phyloP scores from a whole-genome alignment of 306 rosid genomes.

The Spatholobus suberectus region DNA sequence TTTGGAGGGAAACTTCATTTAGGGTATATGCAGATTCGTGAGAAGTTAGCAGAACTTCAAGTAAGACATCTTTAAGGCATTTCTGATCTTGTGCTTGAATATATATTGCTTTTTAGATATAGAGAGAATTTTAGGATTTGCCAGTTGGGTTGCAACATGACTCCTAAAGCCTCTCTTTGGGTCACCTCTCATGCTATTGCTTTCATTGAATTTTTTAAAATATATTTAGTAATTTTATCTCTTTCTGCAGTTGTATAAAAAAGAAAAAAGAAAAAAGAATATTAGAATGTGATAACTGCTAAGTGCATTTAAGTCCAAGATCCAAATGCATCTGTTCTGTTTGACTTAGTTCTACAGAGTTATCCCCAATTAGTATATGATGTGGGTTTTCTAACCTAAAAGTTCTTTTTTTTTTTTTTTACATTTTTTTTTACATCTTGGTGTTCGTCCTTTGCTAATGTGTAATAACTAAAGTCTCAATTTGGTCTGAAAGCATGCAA shows the following conservation, averaged over 20 bases:
- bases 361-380: conserved; percentile 45
- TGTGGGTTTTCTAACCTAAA: conserved; percentile 55
- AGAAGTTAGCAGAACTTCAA: conserved; percentile 93
- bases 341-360: conserved; percentile 50
- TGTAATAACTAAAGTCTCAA: neutral
- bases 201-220: conserved; percentile 13
- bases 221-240: neutral
- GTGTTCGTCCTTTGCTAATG: neutral
- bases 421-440: conserved; percentile 25
- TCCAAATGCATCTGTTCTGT: conserved; percentile 29
- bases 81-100: conserved; percentile 1
- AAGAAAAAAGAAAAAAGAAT: neutral
- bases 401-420: no score
- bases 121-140: conserved; percentile 23
- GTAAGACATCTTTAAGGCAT: conserved; percentile 53
- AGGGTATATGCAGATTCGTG: conserved; percentile 99
- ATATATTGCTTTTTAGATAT: neutral
- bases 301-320: no score
- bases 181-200: conserved; percentile 17
- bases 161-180: conserved; percentile 19
- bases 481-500: neutral
- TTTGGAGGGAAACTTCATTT: conserved; percentile 99
- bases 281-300: neutral
- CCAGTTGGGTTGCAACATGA: conserved; percentile 18
- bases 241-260: neutral